Evolutionary conservation across 2,329 filamentous ascomycete genomes (phyloP).

Genomic region (Cadophora luteo-olivacea): DNA sequence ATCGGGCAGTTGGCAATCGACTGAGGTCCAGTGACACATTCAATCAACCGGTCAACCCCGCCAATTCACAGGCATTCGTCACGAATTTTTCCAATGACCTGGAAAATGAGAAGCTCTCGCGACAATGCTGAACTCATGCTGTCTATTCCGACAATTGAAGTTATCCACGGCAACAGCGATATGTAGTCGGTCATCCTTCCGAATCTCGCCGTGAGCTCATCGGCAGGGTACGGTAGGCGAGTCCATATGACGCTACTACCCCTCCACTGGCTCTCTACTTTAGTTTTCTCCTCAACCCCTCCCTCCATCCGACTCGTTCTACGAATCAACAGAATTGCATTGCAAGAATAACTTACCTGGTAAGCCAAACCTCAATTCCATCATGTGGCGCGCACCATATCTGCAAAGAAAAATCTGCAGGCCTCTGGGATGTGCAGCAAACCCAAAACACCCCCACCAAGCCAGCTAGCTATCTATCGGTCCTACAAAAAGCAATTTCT

Average conservation of each 20-base stretch:
- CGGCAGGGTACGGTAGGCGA: slow-evolving; percentile 12
- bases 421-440: slow-evolving; percentile 5
- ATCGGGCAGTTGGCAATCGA: slow-evolving; percentile 1
- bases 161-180: neutral
- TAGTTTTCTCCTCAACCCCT: slow-evolving; percentile 4
- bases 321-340: slow-evolving; percentile 16
- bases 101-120: neutral
- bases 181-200: slow-evolving; percentile 1
- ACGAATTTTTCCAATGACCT: neutral
- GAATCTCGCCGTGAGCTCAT: slow-evolving; percentile 19
- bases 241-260: slow-evolving; percentile 12
- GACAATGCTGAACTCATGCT: neutral
- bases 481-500: slow-evolving; percentile 21
- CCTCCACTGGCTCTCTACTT: neutral
- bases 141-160: neutral
- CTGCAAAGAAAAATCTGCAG: slow-evolving; percentile 4
- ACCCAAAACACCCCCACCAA: slow-evolving; percentile 16
- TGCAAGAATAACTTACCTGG: slow-evolving; percentile 1
- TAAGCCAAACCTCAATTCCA: slow-evolving; percentile 6
- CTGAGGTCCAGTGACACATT: slow-evolving; percentile 2
- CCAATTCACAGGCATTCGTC: neutral
- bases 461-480: slow-evolving; percentile 12
- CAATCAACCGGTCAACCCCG: neutral
- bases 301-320: slow-evolving; percentile 1
- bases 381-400: slow-evolving; percentile 6